A percentile compares a stretch with the other conserved stretches of the same genome.
phyloP scores from a whole-genome alignment of 208 protist species.

The Trypanosoma avium region DNA sequence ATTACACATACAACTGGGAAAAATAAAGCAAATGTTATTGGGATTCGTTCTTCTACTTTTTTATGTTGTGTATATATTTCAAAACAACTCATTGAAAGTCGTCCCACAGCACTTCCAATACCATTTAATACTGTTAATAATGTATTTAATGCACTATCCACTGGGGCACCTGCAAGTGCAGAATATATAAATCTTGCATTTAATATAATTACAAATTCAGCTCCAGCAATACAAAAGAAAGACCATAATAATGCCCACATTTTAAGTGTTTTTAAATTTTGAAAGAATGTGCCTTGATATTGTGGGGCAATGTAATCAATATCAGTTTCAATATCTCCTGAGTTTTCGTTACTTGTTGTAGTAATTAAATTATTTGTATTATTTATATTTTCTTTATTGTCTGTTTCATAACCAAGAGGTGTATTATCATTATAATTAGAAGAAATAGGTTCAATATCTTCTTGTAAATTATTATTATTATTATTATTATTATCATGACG shows the following conservation, averaged over 20 bases:
- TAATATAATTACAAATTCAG: constrained; percentile 34
- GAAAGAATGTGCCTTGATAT: constrained; percentile 38
- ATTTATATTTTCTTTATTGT: too few species aligned
- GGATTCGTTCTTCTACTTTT: constrained; percentile 30
- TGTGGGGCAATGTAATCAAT: constrained; percentile 42
- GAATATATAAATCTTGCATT: constrained; percentile 41
- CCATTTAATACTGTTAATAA: constrained; percentile 40
- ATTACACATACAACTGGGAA: constrained; percentile 25
- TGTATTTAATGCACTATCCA: constrained; percentile 14
- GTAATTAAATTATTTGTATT: too few species aligned
- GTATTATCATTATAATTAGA: too few species aligned
- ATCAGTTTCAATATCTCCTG: too few species aligned
- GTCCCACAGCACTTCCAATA: constrained; percentile 41
- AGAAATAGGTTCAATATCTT: too few species aligned
- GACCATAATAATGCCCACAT: constrained; percentile 37
- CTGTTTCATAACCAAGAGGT: too few species aligned
- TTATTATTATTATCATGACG: too few species aligned
- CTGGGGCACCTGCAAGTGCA: constrained; percentile 36
- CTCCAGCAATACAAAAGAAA: constrained; percentile 34
- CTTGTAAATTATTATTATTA: too few species aligned
- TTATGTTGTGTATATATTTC: constrained; percentile 30
- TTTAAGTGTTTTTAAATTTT: constrained; percentile 34
- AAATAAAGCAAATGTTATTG: constrained; percentile 38
- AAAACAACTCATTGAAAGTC: constrained; percentile 37
- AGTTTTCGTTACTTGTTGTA: too few species aligned